Evolutionary conservation across 768 basidiomycete species (phyloP).

Genomic region (Gloeostereum incarnatum): DNA sequence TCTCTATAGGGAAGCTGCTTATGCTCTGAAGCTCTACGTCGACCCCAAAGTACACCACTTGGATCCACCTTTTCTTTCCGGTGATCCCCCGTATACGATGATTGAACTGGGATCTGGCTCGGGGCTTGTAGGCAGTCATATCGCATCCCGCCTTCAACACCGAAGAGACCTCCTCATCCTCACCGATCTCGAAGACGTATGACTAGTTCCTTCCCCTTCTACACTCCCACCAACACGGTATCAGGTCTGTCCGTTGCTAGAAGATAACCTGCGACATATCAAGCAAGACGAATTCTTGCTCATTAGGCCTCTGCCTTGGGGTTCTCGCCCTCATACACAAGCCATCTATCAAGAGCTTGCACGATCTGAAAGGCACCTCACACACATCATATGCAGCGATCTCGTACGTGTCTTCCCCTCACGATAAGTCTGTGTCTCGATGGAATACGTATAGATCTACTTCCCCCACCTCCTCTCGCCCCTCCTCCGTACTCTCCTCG

Average conservation of each 20-base stretch:
- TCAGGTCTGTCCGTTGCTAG: conserved; percentile 39
- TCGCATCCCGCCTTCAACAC: conserved; percentile 24
- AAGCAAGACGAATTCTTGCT: conserved; percentile 14
- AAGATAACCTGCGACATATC: conserved; percentile 21
- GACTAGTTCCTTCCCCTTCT: neutral
- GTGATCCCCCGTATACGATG: conserved; percentile 19
- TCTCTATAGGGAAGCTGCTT: conserved; percentile 62
- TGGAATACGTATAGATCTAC: conserved; percentile 54
- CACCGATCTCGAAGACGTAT: conserved; percentile 77
- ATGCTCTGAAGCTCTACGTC: conserved; percentile 49
- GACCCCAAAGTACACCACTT: conserved; percentile 28
- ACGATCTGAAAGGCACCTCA: conserved; percentile 21
- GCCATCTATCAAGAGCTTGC: conserved; percentile 29
- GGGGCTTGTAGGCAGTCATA: conserved; percentile 44
- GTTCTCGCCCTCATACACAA: conserved; percentile 33
- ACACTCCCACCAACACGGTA: neutral
- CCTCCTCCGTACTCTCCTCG: conserved; percentile 64
- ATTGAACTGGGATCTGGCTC: conserved; percentile 80
- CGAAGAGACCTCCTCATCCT: conserved; percentile 39
- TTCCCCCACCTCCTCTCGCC: conserved; percentile 77
- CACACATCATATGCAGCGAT: conserved; percentile 78
- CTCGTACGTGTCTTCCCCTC: conserved; percentile 41
- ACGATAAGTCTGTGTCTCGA: no score
- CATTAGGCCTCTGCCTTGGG: conserved; percentile 61
- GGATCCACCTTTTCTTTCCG: conserved; percentile 45